Evolutionary conservation across 2,329 filamentous ascomycete genomes (phyloP).

Genomic region (Hypoxylon sp.): DNA sequence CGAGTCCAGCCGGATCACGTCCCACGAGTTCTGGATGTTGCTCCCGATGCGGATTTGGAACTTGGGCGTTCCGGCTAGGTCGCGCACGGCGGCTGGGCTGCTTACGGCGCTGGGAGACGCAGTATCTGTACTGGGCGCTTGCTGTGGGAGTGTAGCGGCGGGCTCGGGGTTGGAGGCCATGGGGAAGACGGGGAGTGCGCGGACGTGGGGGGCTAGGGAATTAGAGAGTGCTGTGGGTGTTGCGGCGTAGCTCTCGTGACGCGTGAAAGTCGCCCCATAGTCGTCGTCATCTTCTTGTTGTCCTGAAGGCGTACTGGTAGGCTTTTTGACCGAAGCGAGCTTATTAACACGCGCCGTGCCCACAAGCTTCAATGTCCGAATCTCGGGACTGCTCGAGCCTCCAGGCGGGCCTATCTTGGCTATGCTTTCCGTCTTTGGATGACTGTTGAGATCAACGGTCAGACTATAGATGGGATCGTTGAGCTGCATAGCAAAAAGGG

Average conservation of each 20-base stretch:
- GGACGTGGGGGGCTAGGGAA: background rate
- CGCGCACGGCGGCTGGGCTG: background rate
- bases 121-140: background rate
- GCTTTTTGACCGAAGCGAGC: too few relatives aligned
- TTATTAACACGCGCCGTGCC: background rate
- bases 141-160: background rate
- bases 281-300: background rate
- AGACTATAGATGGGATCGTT: conserved; percentile 22
- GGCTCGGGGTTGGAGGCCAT: background rate
- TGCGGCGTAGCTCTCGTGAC: background rate
- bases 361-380: background rate
- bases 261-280: background rate
- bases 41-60: background rate
- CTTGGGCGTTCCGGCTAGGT: background rate
- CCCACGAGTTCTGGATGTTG: background rate
- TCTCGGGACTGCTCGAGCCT: background rate
- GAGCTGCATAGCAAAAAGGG: conserved; percentile 26
- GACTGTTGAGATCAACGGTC: conserved; percentile 12
- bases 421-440: background rate
- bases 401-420: too few relatives aligned
- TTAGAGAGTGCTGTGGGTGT: background rate
- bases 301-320: background rate
- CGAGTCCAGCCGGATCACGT: background rate
- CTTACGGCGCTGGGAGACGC: too few relatives aligned
- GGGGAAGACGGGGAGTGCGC: background rate